These are phyloP conservation scores for Boletus fagicola DNA, from an alignment of 768 basidiomycete species.

Conservation along the genomic window DNA sequence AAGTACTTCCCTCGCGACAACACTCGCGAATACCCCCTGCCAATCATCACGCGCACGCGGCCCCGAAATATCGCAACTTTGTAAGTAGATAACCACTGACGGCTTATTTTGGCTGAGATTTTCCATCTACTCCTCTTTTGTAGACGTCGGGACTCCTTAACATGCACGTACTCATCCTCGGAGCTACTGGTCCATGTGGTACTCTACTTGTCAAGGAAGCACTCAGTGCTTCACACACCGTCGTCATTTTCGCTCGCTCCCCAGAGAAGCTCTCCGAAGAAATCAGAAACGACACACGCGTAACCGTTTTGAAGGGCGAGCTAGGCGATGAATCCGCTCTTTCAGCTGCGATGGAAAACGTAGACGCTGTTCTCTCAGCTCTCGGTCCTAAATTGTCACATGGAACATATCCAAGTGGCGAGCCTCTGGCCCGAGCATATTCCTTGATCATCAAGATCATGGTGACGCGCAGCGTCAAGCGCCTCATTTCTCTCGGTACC, in stretches of 20 bases:
- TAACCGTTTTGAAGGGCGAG: conserved; percentile 54
- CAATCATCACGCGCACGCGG: not conserved
- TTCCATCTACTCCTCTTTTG: not conserved
- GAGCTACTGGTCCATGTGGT: conserved; percentile 65
- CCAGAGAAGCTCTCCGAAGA: conserved; percentile 61
- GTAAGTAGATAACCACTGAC: not conserved
- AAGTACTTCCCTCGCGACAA: not conserved
- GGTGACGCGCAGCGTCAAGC: conserved; percentile 48
- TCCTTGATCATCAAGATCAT: conserved; percentile 53
- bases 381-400: conserved; percentile 50
- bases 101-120: not conserved
- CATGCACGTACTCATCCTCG: conserved; percentile 65
- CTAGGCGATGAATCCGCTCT: conserved; percentile 52
- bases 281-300: conserved; percentile 41
- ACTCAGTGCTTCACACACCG: conserved; percentile 42
- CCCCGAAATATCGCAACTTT: not conserved
- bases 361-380: conserved; percentile 63
- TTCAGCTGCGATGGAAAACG: conserved; percentile 51
- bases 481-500: conserved; percentile 67
- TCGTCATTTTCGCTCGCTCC: conserved; percentile 64
- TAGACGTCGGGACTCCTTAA: not conserved
- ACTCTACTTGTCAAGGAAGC: conserved; percentile 54
- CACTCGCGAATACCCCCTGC: not conserved
- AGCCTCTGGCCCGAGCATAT: conserved; percentile 65
- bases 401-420: conserved; percentile 44